Evolutionary conservation across 176 grass and related monocot species (phyloP).

Genomic region (Elymus sibiricus): DNA sequence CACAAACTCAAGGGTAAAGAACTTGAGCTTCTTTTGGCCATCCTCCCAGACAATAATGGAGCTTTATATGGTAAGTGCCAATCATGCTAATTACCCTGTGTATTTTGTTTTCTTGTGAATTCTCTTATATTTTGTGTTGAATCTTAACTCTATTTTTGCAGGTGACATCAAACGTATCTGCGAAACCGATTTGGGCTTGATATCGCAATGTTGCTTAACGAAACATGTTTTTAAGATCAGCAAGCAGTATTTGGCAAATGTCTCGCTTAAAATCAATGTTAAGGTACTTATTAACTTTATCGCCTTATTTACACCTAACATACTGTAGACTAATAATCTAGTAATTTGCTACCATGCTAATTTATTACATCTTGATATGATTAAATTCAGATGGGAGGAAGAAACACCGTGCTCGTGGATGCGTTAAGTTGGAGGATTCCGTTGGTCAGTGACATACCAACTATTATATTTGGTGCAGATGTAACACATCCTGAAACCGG

Average conservation of each 20-base stretch:
- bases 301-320: constrained; percentile 3
- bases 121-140: not conserved
- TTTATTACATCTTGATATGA: constrained; percentile 22
- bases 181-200: constrained; percentile 97
- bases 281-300: constrained; percentile 55
- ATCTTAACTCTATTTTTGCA: constrained; percentile 29
- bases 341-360: not conserved
- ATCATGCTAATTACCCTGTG: not conserved
- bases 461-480: constrained; percentile 99
- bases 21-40: constrained; percentile 91
- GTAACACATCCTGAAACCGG: constrained; percentile 99
- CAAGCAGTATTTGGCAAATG: constrained; percentile 99
- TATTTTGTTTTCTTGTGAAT: not conserved
- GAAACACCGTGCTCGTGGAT: constrained; percentile 95
- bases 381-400: constrained; percentile 82
- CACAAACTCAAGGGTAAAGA: constrained; percentile 97
- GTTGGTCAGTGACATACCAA: constrained; percentile 98
- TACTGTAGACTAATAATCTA: not conserved
- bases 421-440: constrained; percentile 98
- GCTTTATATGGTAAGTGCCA: constrained; percentile 72
- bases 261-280: constrained; percentile 99
- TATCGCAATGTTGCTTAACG: constrained; percentile 97
- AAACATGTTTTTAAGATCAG: constrained; percentile 99
- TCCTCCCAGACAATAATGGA: constrained; percentile 98
- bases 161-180: constrained; percentile 99